Conservation (phyloP, 2,329 filamentous ascomycete genomes). For the Spiromastix sp. region DNA sequence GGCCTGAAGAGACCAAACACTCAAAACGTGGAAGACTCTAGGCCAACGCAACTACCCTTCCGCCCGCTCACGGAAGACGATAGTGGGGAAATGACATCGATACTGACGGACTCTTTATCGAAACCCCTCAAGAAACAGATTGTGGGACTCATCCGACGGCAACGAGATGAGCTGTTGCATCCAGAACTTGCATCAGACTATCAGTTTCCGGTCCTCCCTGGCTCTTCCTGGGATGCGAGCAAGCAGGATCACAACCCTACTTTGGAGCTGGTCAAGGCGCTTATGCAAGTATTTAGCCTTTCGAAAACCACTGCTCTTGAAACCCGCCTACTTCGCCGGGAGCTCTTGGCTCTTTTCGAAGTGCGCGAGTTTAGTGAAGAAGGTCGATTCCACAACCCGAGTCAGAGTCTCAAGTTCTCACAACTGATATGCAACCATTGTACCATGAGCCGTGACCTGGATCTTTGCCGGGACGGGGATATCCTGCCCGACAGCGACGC, state of each 20-base stretch:
- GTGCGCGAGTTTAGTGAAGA: conserved; percentile 86
- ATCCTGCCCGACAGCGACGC: conserved; percentile 48
- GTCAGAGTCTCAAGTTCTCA: conserved; percentile 58
- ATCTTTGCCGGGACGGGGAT: conserved; percentile 83
- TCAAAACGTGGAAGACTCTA: conserved; percentile 44
- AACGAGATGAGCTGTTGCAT: conserved; percentile 81
- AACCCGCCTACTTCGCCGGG: conserved; percentile 76
- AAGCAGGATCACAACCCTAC: conserved; percentile 63
- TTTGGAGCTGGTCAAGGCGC: conserved; percentile 80
- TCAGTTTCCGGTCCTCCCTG: conserved; percentile 64
- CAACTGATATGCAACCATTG: conserved; percentile 84
- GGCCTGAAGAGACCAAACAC: conserved; percentile 58
- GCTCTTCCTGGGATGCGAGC: conserved; percentile 31
- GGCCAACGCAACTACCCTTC: conserved; percentile 51
- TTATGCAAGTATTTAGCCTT: conserved; percentile 85
- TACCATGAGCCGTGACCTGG: conserved; percentile 77
- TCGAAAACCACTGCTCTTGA: conserved; percentile 87
- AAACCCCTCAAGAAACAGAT: conserved; percentile 88
- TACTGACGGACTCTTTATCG: conserved; percentile 74
- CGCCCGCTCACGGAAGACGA: conserved; percentile 48
- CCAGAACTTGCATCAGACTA: conserved; percentile 82
- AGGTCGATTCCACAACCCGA: conserved; percentile 80
- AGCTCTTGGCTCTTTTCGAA: conserved; percentile 81
- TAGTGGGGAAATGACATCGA: conserved; percentile 49
- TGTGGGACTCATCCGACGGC: conserved; percentile 65